These are phyloP conservation scores for Musa acuminata DNA, from an alignment of 176 grass and related monocot genomes.

Conservation along the genomic window DNA sequence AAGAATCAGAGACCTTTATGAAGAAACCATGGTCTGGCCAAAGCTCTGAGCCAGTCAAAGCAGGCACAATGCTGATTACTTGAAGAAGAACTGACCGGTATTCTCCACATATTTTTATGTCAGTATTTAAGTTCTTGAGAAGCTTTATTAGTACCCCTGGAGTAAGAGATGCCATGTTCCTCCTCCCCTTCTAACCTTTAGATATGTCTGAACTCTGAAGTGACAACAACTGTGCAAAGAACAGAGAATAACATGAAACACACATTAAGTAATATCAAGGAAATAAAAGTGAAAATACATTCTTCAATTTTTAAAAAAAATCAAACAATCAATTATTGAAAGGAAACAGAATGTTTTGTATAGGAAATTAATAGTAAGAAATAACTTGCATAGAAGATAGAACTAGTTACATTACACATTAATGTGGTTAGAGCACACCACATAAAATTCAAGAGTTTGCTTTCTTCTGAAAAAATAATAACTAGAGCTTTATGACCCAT, in stretches of 20 bases:
- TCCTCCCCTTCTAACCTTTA: neutral
- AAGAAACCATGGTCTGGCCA: slow-evolving; percentile 99
- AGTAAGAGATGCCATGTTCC: slow-evolving; percentile 85
- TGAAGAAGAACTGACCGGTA: slow-evolving; percentile 92
- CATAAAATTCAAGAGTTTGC: neutral
- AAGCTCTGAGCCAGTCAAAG: slow-evolving; percentile 81
- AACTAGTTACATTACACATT: neutral
- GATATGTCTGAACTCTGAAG: neutral
- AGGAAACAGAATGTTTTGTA: neutral
- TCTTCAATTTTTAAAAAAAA: neutral
- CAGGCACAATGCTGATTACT: slow-evolving; percentile 97
- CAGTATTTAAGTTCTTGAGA: slow-evolving; percentile 86
- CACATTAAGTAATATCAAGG: neutral
- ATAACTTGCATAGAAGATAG: neutral
- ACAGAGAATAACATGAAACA: neutral
- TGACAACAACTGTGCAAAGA: neutral
- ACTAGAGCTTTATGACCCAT: neutral
- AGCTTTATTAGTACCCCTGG: slow-evolving; percentile 89
- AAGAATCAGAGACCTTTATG: slow-evolving; percentile 97
- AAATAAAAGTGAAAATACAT: neutral
- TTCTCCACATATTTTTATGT: slow-evolving; percentile 91
- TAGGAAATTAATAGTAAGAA: neutral
- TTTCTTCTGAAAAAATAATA: too few relatives aligned
- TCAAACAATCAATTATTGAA: neutral
- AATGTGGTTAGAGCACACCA: neutral